These are phyloP conservation scores for Arachnomyces sp. DNA, from an alignment of 2,329 filamentous ascomycete genomes.

Conservation along the genomic window DNA sequence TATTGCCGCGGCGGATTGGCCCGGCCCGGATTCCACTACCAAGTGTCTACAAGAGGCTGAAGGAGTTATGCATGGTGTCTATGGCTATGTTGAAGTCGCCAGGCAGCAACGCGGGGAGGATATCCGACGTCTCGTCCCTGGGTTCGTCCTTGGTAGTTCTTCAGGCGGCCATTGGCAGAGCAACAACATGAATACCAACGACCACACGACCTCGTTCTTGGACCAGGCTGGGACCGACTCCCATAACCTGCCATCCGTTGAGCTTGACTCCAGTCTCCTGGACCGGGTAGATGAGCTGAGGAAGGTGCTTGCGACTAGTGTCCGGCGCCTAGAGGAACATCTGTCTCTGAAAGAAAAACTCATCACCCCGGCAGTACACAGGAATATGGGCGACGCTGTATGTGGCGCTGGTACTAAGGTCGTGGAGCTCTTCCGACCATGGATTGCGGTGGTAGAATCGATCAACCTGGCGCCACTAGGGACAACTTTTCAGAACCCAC, in stretches of 20 bases:
- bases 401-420: conserved; percentile 72
- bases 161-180: conserved; percentile 81
- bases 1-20: conserved; percentile 93
- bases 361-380: conserved; percentile 69
- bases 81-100: conserved; percentile 92
- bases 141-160: conserved; percentile 80
- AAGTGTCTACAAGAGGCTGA: conserved; percentile 98
- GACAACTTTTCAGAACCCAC: conserved; percentile 72
- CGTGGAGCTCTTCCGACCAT: conserved; percentile 81
- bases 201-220: conserved; percentile 63
- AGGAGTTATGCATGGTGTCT: conserved; percentile 85
- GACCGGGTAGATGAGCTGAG: conserved; percentile 81
- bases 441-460: conserved; percentile 83
- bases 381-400: conserved; percentile 71
- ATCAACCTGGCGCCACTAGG: conserved; percentile 77
- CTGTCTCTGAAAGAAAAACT: conserved; percentile 72
- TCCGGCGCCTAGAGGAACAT: conserved; percentile 80
- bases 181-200: conserved; percentile 54
- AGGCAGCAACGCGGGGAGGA: conserved; percentile 88
- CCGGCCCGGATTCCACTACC: conserved; percentile 82
- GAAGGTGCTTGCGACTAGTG: conserved; percentile 73
- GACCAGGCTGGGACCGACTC: conserved; percentile 70
- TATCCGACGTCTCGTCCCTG: conserved; percentile 84
- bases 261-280: conserved; percentile 68
- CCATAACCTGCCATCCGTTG: conserved; percentile 60